Conservation (phyloP, 2,329 filamentous ascomycete species). For the Atkinsonella hypoxylon region DNA sequence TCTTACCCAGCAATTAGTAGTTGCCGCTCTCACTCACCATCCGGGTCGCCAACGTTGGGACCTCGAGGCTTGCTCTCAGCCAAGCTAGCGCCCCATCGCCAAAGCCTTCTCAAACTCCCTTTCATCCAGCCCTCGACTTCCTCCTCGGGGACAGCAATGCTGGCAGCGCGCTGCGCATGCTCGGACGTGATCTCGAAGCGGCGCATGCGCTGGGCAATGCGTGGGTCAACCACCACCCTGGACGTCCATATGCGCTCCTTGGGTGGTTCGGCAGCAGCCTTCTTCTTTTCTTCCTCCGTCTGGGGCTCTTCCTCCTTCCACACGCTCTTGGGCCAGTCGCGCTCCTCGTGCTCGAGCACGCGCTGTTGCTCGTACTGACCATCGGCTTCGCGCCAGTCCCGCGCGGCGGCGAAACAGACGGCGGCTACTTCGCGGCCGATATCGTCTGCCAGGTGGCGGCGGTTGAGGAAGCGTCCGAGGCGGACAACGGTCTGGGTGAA, state of each 20-base stretch:
- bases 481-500: constrained; percentile 83
- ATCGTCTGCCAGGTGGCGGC: constrained; percentile 71
- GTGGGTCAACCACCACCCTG: constrained; percentile 61
- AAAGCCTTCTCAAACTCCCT: constrained; percentile 41
- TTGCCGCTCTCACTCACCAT: constrained; percentile 20
- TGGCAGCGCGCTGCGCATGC: constrained; percentile 54
- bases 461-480: constrained; percentile 78
- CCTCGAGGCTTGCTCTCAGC: constrained; percentile 28
- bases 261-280: constrained; percentile 25
- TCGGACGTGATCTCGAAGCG: constrained; percentile 58
- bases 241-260: constrained; percentile 66
- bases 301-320: constrained; percentile 41
- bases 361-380: constrained; percentile 32
- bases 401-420: constrained; percentile 54
- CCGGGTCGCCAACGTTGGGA: constrained; percentile 28
- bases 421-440: constrained; percentile 82
- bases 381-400: constrained; percentile 35
- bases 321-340: constrained; percentile 73
- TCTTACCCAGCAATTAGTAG: not conserved
- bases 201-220: constrained; percentile 70
- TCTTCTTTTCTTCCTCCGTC: constrained; percentile 27
- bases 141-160: constrained; percentile 51
- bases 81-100: constrained; percentile 35
- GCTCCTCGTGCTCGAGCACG: constrained; percentile 59
- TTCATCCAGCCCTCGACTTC: constrained; percentile 61